Base-by-base conservation (phyloP, 495 filamentous ascomycete genomes). In the Annulohypoxylon stygium region DNA sequence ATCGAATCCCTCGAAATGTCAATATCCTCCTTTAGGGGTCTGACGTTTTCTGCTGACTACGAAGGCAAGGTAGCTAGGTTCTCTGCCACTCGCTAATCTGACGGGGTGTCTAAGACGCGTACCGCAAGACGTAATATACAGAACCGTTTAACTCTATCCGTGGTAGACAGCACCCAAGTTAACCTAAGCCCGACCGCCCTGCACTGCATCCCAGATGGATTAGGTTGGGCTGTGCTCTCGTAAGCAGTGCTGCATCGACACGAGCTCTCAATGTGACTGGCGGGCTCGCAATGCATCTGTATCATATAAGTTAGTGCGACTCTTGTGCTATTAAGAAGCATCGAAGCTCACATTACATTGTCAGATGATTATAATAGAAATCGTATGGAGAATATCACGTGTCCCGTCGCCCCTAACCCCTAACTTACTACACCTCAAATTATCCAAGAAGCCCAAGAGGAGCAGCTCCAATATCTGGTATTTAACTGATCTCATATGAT, bases 241-340 rank as follows among this genome's bases (percentile, higher is more conserved):
- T 75, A 67, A 70, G 72, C 67, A 59, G 47, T 45, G 60, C 66
- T 61, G 45, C 72, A 70, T 71, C 64, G 53, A 60, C 41, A 67
- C 55, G 51, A 67, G 63, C 30, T 71, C 50, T n/a, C 39, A 23
- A 63, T 65, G 64, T 61, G 63, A 71, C 33, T 63, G 43, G 43
- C 41, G 33, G 41, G 37, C 50, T 55, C 45, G 57, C 57, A 41
- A 45, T 60, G 43, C 67, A 63, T 70, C 37, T 67, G 48, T 61
- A 62, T 63, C 36, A 62, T 66, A 58, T 67, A 43, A 61, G 34
- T 54, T 58, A 63, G 59, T 64, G 51, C 36, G 18, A 53, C 59
- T n/a, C 34, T 62, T 36, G 41, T 30, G 54, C 54, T 23, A 48
- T 55, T 43, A 30, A 51, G 67, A 37, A 34, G n/a, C 33, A 33